These are phyloP conservation scores for Cydonia oblonga DNA, from an alignment of 331 rosid genomes.

Conservation along the genomic window DNA sequence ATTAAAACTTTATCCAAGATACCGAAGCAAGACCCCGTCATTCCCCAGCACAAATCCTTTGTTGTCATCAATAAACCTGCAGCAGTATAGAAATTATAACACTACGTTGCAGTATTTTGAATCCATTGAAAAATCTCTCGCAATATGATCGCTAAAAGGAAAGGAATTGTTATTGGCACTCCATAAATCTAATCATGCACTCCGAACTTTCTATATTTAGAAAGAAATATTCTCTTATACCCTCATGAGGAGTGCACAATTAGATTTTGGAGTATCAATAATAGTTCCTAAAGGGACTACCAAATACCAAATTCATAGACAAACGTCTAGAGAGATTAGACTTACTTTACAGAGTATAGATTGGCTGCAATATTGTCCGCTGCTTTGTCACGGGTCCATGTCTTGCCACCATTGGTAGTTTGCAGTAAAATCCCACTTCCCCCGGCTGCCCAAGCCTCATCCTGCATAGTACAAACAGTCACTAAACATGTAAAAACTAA, in stretches of 20 bases:
- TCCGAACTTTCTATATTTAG: too few species aligned
- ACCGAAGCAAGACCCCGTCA: constrained; percentile 91
- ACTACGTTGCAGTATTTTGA: not conserved
- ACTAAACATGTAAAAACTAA: not conserved
- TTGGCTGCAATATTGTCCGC: constrained; percentile 97
- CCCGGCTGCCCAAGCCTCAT: constrained; percentile 99
- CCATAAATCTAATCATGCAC: too few species aligned
- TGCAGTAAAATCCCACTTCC: constrained; percentile 89
- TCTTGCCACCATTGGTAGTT: constrained; percentile 86
- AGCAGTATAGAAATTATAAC: not conserved
- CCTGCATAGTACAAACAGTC: constrained; percentile 27
- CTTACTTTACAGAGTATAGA: constrained; percentile 91
- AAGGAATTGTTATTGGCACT: too few species aligned
- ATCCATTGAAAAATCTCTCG: not conserved
- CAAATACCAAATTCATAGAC: not conserved
- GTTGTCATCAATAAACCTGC: constrained; percentile 75
- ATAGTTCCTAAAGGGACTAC: too few species aligned
- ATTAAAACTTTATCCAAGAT: constrained; percentile 56
- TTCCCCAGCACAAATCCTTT: constrained; percentile 93
- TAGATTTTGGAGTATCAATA: too few species aligned
- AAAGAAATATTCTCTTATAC: too few species aligned
- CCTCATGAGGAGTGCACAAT: too few species aligned
- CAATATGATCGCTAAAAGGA: not conserved
- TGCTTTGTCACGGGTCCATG: constrained; percentile 95
- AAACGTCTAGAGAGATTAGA: constrained; percentile 9